Base-by-base conservation (phyloP, 768 basidiomycete species). In the Calocybe indica region DNA sequence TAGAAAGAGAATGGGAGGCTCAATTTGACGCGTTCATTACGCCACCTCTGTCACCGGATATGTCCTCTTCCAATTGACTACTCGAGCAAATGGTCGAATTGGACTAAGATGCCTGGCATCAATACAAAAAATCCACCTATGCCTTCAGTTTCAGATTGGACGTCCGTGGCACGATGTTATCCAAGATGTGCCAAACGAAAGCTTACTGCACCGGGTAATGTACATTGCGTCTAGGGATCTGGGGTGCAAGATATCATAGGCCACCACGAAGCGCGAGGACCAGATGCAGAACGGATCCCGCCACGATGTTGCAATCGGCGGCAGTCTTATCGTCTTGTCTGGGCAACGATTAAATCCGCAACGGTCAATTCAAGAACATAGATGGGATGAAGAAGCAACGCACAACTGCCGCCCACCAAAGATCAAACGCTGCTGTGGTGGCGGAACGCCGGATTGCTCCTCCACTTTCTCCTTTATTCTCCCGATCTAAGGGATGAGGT, bases 401-500 rank as follows among this genome's bases (percentile, higher is more conserved):
- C 66, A 97, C 95, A 97, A 85, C 63, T 96, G 94, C 60, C 93
- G 82, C 32, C 95, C 95, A 59, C 80, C 68, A 64, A 85, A 96
- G 63, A 98, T 98, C 59, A 98, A 68, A 49, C 95, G 82, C 66
- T 98, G 95, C 66, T 98, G 95, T 37, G 76, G 89, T 51, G 95
- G 95, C 15, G 95, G 95, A 37, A 98, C 95, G 54, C 95, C 95
- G 5, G 92, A 93, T 70, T 97, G 94, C 72, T 97, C 94, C 66
- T 98, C 95, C 7, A 97, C 92, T 65, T 90, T 89, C 77, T 95
- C 93, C 73, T 98, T 98, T 69, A 98, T 92, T 56, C 89, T 82
- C 40, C 82, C 74, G 59, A 96, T 90, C 95, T 98, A 62, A 29
- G 36, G 43, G 45, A 37, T 37, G 15, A 13, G n/a, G 10, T 4